Evolutionary conservation across 805 yeast species (phyloP).

Genomic region (Maudiozyma serrabonitensis): DNA sequence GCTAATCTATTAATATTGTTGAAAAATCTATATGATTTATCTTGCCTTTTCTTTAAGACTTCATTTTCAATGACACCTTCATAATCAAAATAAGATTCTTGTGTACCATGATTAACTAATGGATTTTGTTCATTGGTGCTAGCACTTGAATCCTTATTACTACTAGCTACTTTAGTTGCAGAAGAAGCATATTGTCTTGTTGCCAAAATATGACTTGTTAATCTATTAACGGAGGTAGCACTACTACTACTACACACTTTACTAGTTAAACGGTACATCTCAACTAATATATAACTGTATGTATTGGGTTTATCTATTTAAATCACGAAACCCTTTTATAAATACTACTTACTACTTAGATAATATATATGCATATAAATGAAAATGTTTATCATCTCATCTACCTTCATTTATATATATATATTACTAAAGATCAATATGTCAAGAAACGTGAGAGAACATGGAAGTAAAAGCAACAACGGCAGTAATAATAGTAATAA

Average conservation of each 20-base stretch:
- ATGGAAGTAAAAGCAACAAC: no score
- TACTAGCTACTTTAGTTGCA: conserved; percentile 27
- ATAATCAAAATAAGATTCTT: conserved; percentile 57
- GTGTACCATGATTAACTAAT: conserved; percentile 32
- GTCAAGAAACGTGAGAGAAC: no score
- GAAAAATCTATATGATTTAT: conserved; percentile 90
- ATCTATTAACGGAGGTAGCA: not conserved
- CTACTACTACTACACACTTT: not conserved
- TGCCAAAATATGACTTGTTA: conserved; percentile 8
- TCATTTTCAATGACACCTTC: conserved; percentile 59
- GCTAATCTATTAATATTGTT: conserved; percentile 96
- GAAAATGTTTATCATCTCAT: no score
- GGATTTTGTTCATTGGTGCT: conserved; percentile 20
- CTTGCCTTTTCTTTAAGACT: conserved; percentile 63
- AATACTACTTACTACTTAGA: not conserved
- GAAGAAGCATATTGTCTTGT: conserved; percentile 21
- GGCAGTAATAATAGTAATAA: no score
- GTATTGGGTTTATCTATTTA: not conserved
- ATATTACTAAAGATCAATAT: no score
- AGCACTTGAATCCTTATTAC: conserved; percentile 3
- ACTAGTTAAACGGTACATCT: not conserved
- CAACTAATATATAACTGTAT: not conserved
- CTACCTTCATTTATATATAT: no score
- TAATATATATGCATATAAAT: no score
- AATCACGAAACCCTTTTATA: not conserved